A percentile compares a stretch with the other conserved stretches of the same genome.
Evolutionary conservation across 176 grass and related monocot species (phyloP).

Genomic region (Triticum urartu): DNA sequence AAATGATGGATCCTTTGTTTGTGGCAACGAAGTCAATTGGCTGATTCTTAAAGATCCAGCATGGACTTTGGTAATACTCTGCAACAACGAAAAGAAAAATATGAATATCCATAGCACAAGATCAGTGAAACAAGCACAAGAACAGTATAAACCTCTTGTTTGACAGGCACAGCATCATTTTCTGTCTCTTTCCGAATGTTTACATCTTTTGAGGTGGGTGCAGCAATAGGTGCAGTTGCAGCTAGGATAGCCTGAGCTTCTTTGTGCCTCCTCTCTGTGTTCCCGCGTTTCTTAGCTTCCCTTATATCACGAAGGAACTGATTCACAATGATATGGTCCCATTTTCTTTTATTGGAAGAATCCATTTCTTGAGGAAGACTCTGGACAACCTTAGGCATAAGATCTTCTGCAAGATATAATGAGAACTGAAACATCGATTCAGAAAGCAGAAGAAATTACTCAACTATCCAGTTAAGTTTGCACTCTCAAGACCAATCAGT

Average conservation of each 20-base stretch:
- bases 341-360: constrained; percentile 70
- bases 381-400: constrained; percentile 66
- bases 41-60: constrained; percentile 51
- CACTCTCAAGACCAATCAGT: neutral
- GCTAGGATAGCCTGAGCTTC: constrained; percentile 95
- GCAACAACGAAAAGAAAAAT: constrained; percentile 8
- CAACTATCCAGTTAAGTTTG: constrained; percentile 21
- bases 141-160: constrained; percentile 57
- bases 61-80: constrained; percentile 43
- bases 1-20: constrained; percentile 58
- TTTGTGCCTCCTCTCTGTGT: constrained; percentile 89
- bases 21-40: constrained; percentile 37
- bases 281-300: constrained; percentile 94
- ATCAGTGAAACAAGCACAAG: constrained; percentile 18
- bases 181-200: constrained; percentile 66
- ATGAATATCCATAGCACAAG: neutral
- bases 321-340: constrained; percentile 85
- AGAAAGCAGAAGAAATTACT: constrained; percentile 46
- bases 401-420: constrained; percentile 72
- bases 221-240: constrained; percentile 61
- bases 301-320: constrained; percentile 93
- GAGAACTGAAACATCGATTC: constrained; percentile 42
- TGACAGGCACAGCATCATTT: constrained; percentile 46
- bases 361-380: constrained; percentile 71
- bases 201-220: constrained; percentile 43